Conservation (phyloP, 805 yeast genomes). For the Kodamaea lidongshanica region DNA sequence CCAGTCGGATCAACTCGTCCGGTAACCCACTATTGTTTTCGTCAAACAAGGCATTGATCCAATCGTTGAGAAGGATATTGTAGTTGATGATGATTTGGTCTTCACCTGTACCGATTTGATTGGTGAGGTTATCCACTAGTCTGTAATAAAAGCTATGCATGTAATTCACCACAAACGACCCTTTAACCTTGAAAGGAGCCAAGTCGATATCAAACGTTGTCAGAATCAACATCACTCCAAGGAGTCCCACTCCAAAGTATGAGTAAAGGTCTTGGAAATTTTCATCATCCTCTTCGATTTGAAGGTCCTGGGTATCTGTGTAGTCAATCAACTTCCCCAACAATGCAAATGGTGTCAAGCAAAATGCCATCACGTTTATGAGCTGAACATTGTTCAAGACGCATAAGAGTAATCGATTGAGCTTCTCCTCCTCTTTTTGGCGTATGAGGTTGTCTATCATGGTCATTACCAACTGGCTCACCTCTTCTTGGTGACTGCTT, state of each 20-base stretch:
- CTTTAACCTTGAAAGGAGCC: constrained; percentile 16
- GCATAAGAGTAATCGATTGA: constrained; percentile 14
- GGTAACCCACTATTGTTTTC: constrained; percentile 64
- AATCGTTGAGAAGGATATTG: constrained; percentile 41
- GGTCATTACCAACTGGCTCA: constrained; percentile 12
- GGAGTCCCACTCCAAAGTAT: constrained; percentile 57
- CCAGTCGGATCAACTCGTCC: constrained; percentile 68
- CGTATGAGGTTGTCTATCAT: constrained; percentile 19
- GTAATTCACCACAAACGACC: constrained; percentile 29
- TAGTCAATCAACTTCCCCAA: constrained; percentile 15
- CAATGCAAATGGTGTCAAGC: constrained; percentile 6
- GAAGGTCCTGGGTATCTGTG: constrained; percentile 13
- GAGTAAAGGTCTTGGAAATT: constrained; percentile 63
- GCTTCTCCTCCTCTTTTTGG: constrained; percentile 26
- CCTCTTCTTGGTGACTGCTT: constrained; percentile 20
- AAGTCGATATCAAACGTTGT: constrained; percentile 23
- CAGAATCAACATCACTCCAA: constrained; percentile 27
- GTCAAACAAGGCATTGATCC: constrained; percentile 79
- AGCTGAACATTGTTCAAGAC: constrained; percentile 12
- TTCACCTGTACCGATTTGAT: constrained; percentile 18
- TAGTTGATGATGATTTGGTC: constrained; percentile 28
- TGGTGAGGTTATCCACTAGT: constrained; percentile 27
- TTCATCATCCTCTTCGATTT: constrained; percentile 44
- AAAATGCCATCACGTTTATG: constrained; percentile 12
- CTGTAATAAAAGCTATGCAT: constrained; percentile 28